These are phyloP conservation scores for Phytophthora boehmeriae DNA, from an alignment of 352 stramenopile species.

Conservation along the genomic window DNA sequence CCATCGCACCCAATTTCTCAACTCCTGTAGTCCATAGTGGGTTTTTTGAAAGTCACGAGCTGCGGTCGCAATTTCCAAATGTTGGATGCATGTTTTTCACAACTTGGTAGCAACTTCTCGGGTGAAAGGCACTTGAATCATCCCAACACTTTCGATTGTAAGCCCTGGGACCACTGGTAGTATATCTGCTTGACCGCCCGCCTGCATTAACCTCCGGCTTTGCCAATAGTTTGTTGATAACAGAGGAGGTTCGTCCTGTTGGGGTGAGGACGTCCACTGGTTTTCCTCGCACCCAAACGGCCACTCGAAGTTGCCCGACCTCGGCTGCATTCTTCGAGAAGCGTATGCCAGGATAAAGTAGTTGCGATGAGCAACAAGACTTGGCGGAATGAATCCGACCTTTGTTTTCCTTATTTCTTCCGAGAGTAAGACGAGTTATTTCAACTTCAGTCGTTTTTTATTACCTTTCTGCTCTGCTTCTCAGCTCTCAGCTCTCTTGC, in stretches of 20 bases:
- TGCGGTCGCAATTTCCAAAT: conserved; percentile 11
- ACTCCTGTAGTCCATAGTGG: conserved; percentile 5
- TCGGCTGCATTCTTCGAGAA: too few relatives aligned
- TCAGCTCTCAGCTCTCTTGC: neutral
- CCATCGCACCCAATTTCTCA: conserved; percentile 4
- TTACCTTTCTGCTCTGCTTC: neutral
- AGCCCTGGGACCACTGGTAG: conserved; percentile 1
- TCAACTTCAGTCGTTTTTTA: too few relatives aligned
- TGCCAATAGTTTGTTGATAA: neutral
- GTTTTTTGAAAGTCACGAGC: conserved; percentile 5
- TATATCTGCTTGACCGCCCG: neutral
- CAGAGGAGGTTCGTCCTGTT: neutral
- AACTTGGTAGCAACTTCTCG: too few relatives aligned
- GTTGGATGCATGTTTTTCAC: too few relatives aligned
- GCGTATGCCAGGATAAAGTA: too few relatives aligned
- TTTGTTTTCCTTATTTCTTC: too few relatives aligned
- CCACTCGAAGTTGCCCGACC: too few relatives aligned
- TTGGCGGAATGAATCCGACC: too few relatives aligned
- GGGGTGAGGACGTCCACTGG: neutral
- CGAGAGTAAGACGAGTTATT: too few relatives aligned
- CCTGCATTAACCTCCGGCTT: neutral
- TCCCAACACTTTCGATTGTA: neutral
- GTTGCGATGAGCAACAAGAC: too few relatives aligned
- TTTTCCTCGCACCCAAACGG: conserved; percentile 5
- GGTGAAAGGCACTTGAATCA: too few relatives aligned